A percentile compares a stretch with the other conserved stretches of the same genome.
Evolutionary conservation across 257 asterid species (phyloP).

Genomic region (Jacaranda mimosifolia): DNA sequence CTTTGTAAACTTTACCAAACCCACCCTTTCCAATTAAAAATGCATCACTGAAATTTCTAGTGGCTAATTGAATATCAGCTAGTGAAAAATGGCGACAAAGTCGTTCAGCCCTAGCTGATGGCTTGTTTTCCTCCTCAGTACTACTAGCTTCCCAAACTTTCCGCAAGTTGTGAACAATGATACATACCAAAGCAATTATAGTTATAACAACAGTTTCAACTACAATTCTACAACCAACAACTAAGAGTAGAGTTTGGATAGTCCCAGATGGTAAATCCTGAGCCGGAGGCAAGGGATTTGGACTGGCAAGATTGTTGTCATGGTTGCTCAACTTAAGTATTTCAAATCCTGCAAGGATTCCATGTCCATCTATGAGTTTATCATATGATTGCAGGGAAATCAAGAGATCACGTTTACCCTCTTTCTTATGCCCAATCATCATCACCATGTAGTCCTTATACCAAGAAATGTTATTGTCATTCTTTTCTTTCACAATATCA

Average conservation of each 20-base stretch:
- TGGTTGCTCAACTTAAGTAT: too few relatives aligned
- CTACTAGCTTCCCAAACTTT: constrained; percentile 33
- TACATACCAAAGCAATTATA: constrained; percentile 36
- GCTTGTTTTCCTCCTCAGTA: constrained; percentile 30
- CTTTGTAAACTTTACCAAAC: constrained; percentile 58
- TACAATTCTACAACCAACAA: constrained; percentile 39
- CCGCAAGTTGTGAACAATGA: constrained; percentile 33
- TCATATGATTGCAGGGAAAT: constrained; percentile 1
- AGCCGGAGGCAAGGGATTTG: constrained; percentile 40
- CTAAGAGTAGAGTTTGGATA: background rate
- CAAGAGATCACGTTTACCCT: too few relatives aligned
- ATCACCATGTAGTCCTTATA: too few relatives aligned
- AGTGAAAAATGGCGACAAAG: constrained; percentile 44
- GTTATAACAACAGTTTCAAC: constrained; percentile 36
- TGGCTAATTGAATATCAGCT: constrained; percentile 44
- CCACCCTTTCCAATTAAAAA: constrained; percentile 53
- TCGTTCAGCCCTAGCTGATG: constrained; percentile 32
- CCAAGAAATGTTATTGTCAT: too few relatives aligned
- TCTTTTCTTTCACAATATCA: too few relatives aligned
- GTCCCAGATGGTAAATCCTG: constrained; percentile 25
- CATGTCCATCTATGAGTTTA: too few relatives aligned
- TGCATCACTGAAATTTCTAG: constrained; percentile 41
- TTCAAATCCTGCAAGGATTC: too few relatives aligned
- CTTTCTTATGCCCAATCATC: background rate
- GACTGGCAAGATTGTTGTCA: constrained; percentile 53